Base-by-base conservation (phyloP, 352 stramenopile genomes). In the Phytopythium mirpurense region DNA sequence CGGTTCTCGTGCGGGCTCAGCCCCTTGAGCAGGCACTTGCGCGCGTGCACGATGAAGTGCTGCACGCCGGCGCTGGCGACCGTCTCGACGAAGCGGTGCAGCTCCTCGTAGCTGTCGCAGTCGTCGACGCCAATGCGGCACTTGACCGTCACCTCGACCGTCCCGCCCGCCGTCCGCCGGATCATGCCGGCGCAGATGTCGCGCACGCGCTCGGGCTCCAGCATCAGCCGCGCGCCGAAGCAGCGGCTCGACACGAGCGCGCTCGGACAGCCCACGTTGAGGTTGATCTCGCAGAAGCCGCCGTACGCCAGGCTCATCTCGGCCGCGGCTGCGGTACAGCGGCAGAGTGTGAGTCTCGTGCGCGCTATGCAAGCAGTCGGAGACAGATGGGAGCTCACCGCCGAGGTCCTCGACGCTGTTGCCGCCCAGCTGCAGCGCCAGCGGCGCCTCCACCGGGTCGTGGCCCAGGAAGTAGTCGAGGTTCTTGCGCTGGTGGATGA, bases 211-310 rank as follows among this genome's bases (percentile, higher is more conserved):
- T 96, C 74, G 4, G 96, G 88, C 21, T 98, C 84, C 21, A 98
- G 83, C 97, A 99, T 99, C 5, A 99, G 76, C 1, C 92, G 88
- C 1, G 97, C 97, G 44, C 97, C 97, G 68, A 99, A 99, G 73
- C 87, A 95, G 31, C 79, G 70, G 41, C 77, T 88, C 19, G 81
- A 82, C 21, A 93, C 79, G 4, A 89, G 59, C 21, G 77, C 68
- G 57, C 78, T 97, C 14, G 96, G 96, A 62, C 96, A 99, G 14
- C 96, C 96, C 35, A 88, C 90, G 69, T 99, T 99, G n/a, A 99
- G 62, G 67, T 99, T 99, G 60, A 99, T 93, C 53, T 94, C 90
- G 48, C 91, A 81, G 52, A 92, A 95, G 61, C 96, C 96, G 14
- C 85, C 90, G 55, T 94, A 98, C 10, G 74, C 67, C 27, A 75